phyloP scores from a whole-genome alignment of 176 grass and related monocot species.

The Paspalum vaginatum region DNA sequence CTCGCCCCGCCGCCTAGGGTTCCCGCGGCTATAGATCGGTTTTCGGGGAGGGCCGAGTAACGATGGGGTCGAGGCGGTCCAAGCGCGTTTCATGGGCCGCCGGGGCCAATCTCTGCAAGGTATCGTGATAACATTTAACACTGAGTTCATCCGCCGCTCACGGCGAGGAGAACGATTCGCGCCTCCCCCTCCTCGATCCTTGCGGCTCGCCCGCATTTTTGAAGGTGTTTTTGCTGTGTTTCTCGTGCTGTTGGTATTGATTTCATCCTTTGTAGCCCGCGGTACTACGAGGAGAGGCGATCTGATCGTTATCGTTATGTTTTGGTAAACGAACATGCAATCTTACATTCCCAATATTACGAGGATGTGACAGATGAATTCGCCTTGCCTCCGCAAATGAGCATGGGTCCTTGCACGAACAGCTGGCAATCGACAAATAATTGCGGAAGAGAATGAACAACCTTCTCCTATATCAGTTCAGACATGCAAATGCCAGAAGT shows the following conservation, averaged over 20 bases:
- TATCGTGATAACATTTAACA: slow-evolving; percentile 52
- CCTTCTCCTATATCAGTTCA: background rate
- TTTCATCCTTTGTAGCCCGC: background rate
- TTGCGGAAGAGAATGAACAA: background rate
- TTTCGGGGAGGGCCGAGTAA: slow-evolving; percentile 18
- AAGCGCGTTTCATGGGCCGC: slow-evolving; percentile 88
- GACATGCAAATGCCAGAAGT: background rate
- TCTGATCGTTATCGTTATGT: background rate
- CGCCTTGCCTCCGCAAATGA: background rate
- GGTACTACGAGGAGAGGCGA: no score
- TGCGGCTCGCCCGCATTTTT: background rate
- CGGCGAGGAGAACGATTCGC: slow-evolving; percentile 16
- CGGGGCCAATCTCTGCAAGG: slow-evolving; percentile 79
- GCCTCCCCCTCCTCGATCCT: background rate
- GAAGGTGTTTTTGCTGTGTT: background rate
- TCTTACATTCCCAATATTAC: background rate
- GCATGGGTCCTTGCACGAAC: background rate
- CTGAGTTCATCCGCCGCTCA: slow-evolving; percentile 6
- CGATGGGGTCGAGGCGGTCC: slow-evolving; percentile 58
- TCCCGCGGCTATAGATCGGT: slow-evolving; percentile 50
- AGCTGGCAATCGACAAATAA: background rate
- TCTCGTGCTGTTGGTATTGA: background rate
- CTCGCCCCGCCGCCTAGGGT: slow-evolving; percentile 40
- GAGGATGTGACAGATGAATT: background rate
- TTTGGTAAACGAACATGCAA: background rate